Base-by-base conservation (phyloP, 2,329 filamentous ascomycete genomes). In the Lasiodiplodia gonubiensis region DNA sequence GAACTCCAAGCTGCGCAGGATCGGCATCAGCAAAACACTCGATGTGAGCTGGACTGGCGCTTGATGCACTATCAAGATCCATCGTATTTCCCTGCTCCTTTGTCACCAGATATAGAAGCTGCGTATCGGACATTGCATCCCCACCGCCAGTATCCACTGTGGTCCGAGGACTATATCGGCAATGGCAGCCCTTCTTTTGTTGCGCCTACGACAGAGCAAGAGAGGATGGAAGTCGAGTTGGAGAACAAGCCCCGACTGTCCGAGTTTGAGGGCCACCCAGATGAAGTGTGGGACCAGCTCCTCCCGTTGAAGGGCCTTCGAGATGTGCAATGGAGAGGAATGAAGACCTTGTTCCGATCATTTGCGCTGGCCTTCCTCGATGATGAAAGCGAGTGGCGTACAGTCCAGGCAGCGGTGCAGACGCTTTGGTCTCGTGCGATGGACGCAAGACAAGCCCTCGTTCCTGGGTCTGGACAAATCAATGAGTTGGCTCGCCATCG, bases 1-100 rank as follows among this genome's bases (percentile, higher is more conserved):
- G 57, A 60, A 14, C 39, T 60, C 23, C 16, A 33, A 33, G 18
- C 48, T 4, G 57, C 57, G 11, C 57, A 60, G 25, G 57, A 60
- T 23, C 37, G 39, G 16, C 57, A 39, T 33, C 57, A 48, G 33
- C 16, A 14, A 16, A 7, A 21, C 8, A 18, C 23, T 18, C 25
- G 57, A 16, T 21, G 12, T 33, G 12, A 14, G 8, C 25, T 60
- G 14, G 57, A 60, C 4, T 60, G 57, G 39, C 57, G 57, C 10
- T 14, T 60, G 39, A 60, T 23, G 4, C 39, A 48, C 39, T 33
- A 30, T 33, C 39, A 48, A 27, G 57, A 60, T 14, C 57, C 57
- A 12, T 39, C 37, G 12, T 42, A 48, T 25, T 48, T 48, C 7
- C 12, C 57, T 11, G 23, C 57, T 12, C 39, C 57, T 33, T 21